Evolutionary conservation across 805 yeast species (phyloP).

Genomic region (Yamadazyma insecticola): DNA sequence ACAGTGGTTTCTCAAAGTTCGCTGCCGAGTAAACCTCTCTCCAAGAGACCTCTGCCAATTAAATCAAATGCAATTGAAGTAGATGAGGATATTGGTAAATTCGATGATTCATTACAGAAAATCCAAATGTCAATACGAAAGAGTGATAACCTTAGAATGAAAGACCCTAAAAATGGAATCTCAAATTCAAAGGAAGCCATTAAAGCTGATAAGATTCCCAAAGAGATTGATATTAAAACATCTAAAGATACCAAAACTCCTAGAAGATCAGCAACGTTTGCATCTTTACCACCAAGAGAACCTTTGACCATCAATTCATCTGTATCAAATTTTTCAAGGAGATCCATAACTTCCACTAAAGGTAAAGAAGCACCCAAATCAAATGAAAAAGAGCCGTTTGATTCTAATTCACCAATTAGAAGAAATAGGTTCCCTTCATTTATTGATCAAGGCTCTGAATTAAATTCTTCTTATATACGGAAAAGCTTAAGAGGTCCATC

Average conservation of each 20-base stretch:
- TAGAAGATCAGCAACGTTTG: slow-evolving; percentile 29
- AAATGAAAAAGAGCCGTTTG: background rate
- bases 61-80: too few relatives aligned
- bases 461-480: background rate
- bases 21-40: too few relatives aligned
- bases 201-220: background rate
- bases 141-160: slow-evolving; percentile 2
- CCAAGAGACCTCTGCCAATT: too few relatives aligned
- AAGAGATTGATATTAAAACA: too few relatives aligned
- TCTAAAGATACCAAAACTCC: slow-evolving; percentile 18
- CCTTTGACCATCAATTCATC: slow-evolving; percentile 27
- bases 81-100: slow-evolving; percentile 1
- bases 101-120: slow-evolving; percentile 8
- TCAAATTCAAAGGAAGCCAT: background rate
- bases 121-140: slow-evolving; percentile 12
- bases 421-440: slow-evolving; percentile 12
- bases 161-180: background rate
- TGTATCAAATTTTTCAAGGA: slow-evolving; percentile 8
- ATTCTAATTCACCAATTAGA: slow-evolving; percentile 9
- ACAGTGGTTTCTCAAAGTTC: too few relatives aligned
- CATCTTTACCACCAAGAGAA: slow-evolving; percentile 34
- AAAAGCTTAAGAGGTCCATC: too few relatives aligned
- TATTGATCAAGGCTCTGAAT: slow-evolving; percentile 4
- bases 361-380: slow-evolving; percentile 2
- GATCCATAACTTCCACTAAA: slow-evolving; percentile 5